A percentile compares a stretch with the other conserved stretches of the same genome.
Evolutionary conservation across 2,329 filamentous ascomycete genomes (phyloP).

Genomic region (Pyrenochaeta sp.): DNA sequence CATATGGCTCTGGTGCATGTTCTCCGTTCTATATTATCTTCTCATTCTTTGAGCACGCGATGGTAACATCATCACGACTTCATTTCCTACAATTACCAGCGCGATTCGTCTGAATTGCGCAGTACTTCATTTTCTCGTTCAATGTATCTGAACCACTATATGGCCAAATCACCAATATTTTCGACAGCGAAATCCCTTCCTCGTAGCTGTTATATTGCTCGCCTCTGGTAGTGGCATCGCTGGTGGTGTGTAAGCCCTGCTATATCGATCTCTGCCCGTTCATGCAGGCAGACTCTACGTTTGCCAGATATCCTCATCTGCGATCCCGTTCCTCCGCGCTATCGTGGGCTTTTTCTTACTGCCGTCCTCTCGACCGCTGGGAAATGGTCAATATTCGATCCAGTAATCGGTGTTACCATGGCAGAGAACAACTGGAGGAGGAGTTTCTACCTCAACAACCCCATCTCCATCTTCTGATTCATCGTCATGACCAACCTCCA

Average conservation of each 20-base stretch:
- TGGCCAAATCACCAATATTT: slow-evolving; percentile 38
- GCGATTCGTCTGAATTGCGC: slow-evolving; percentile 14
- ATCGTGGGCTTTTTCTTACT: slow-evolving; percentile 52
- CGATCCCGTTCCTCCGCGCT: slow-evolving; percentile 56
- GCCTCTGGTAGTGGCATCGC: slow-evolving; percentile 61
- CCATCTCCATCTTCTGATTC: slow-evolving; percentile 15
- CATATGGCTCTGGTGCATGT: slow-evolving; percentile 36
- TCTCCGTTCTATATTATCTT: slow-evolving; percentile 32
- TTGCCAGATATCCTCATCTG: slow-evolving; percentile 57
- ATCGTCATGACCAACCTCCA: slow-evolving; percentile 28
- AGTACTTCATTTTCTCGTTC: slow-evolving; percentile 10
- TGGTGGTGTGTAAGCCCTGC: slow-evolving; percentile 53
- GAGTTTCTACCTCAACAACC: slow-evolving; percentile 51
- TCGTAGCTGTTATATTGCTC: slow-evolving; percentile 53
- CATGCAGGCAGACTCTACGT: slow-evolving; percentile 54
- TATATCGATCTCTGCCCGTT: slow-evolving; percentile 62
- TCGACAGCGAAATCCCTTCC: slow-evolving; percentile 54
- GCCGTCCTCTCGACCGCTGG: slow-evolving; percentile 13
- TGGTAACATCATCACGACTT: slow-evolving; percentile 33
- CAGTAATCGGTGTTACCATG: slow-evolving; percentile 24
- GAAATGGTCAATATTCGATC: slow-evolving; percentile 20
- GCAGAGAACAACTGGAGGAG: slow-evolving; percentile 51
- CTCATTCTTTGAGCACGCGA: slow-evolving; percentile 40
- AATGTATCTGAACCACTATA: slow-evolving; percentile 34
- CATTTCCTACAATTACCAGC: slow-evolving; percentile 13